These are phyloP conservation scores for Aureobasidium melanogenum DNA, from an alignment of 2,329 filamentous ascomycete species.

Conservation along the genomic window DNA sequence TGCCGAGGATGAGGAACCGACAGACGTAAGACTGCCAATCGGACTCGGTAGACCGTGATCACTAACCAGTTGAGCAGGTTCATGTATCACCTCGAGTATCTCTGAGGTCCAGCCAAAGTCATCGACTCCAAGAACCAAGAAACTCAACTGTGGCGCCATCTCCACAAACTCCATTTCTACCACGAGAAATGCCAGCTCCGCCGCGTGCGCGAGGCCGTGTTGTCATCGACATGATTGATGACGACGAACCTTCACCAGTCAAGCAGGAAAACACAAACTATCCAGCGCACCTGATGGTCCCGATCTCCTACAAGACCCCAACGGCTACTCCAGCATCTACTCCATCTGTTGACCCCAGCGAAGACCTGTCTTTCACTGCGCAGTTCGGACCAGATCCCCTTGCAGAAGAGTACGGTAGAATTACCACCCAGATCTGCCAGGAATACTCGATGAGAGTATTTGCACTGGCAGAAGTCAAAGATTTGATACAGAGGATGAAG, in stretches of 20 bases:
- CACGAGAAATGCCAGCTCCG: not conserved
- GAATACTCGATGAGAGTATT: not conserved
- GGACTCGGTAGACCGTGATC: not conserved
- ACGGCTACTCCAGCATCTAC: not conserved
- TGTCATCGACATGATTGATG: not conserved
- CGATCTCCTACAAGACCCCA: not conserved
- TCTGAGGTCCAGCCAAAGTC: not conserved
- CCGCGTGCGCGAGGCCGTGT: not conserved
- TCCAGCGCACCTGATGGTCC: not conserved
- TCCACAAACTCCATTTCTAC: not conserved
- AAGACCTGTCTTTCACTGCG: not conserved
- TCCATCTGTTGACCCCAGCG: not conserved
- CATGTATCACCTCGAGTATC: not conserved
- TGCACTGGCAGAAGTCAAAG: not conserved
- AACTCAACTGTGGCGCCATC: not conserved
- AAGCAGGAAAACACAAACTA: not conserved
- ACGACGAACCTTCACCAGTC: not conserved
- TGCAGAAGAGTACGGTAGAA: not conserved
- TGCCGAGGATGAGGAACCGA: not conserved
- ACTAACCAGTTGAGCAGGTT: not conserved
- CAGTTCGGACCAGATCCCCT: not conserved
- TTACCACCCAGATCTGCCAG: not conserved
- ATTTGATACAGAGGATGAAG: not conserved
- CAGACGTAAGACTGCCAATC: not conserved
- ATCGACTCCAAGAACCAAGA: not conserved